Evolutionary conservation across 352 stramenopile species (phyloP).

Genomic region (Globisporangium barbulae): DNA sequence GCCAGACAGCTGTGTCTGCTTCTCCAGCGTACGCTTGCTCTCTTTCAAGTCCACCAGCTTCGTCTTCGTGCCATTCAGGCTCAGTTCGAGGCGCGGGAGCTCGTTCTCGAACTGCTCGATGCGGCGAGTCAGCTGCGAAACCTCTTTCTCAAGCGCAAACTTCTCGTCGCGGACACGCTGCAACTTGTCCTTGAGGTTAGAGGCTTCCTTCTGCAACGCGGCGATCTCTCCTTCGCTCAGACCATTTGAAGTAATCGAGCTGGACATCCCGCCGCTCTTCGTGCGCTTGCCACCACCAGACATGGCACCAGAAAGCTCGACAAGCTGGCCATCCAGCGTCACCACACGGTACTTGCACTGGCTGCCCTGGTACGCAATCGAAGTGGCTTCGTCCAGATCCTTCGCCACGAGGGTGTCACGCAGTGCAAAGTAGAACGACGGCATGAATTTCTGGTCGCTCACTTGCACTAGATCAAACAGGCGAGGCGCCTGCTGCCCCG

Average conservation of each 20-base stretch:
- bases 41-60: constrained; percentile 59
- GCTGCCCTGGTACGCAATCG: constrained; percentile 90
- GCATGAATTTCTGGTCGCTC: constrained; percentile 85
- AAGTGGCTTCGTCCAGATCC: constrained; percentile 92
- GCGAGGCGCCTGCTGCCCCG: constrained; percentile 46
- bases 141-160: constrained; percentile 77
- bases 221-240: constrained; percentile 63
- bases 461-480: constrained; percentile 90
- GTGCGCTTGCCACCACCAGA: constrained; percentile 94
- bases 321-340: constrained; percentile 96
- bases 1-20: constrained; percentile 84
- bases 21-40: constrained; percentile 67
- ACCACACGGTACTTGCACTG: constrained; percentile 96
- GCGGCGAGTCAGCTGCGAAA: constrained; percentile 73
- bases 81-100: constrained; percentile 89
- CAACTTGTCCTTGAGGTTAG: constrained; percentile 43
- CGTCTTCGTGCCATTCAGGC: constrained; percentile 62
- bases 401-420: constrained; percentile 97
- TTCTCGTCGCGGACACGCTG: constrained; percentile 64
- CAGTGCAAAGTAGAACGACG: constrained; percentile 96
- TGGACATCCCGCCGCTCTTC: constrained; percentile 93
- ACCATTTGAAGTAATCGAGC: constrained; percentile 39
- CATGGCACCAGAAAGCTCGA: constrained; percentile 99
- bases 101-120: constrained; percentile 90
- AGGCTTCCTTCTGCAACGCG: constrained; percentile 56